A percentile compares a stretch with the other conserved stretches of the same genome.
Evolutionary conservation across 2,329 filamentous ascomycete genomes (phyloP).

Genomic region (Raffaelea albimanens): DNA sequence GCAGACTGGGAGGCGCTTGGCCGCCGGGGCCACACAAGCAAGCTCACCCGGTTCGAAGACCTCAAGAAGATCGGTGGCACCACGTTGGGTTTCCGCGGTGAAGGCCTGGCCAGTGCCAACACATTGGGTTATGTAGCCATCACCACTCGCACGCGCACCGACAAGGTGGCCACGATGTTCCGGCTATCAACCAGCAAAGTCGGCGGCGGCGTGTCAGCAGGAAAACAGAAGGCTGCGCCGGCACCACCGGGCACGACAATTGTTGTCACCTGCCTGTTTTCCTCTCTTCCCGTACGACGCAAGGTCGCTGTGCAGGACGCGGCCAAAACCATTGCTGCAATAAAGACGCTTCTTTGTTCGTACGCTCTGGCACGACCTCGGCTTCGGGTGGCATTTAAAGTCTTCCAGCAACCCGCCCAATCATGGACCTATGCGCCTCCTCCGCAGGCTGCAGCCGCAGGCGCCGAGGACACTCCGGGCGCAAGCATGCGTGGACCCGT

Average conservation of each 20-base stretch:
- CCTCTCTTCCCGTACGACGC: constrained; percentile 52
- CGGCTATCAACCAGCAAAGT: constrained; percentile 25
- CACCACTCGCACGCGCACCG: constrained; percentile 53
- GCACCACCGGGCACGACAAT: constrained; percentile 63
- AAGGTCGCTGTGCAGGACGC: constrained; percentile 48
- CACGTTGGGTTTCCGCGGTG: constrained; percentile 67
- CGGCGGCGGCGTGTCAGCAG: constrained; percentile 28
- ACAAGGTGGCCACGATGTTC: constrained; percentile 46
- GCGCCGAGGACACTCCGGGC: too few species aligned
- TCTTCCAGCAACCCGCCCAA: constrained; percentile 41
- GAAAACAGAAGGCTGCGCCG: constrained; percentile 26
- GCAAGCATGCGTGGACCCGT: constrained; percentile 46
- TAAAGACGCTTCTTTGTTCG: constrained; percentile 50
- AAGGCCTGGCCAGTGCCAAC: constrained; percentile 59
- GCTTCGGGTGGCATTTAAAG: constrained; percentile 51
- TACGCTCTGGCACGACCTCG: constrained; percentile 58
- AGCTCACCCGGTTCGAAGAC: constrained; percentile 56
- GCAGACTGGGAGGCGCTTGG: constrained; percentile 55
- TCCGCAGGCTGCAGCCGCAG: constrained; percentile 16
- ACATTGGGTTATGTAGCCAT: constrained; percentile 50
- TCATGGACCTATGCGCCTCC: constrained; percentile 47
- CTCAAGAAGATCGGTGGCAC: constrained; percentile 44
- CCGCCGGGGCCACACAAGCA: constrained; percentile 64
- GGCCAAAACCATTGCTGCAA: constrained; percentile 43
- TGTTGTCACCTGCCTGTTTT: constrained; percentile 49